Percentiles rank a stretch among this genome's conserved stretches.
Evolutionary conservation across 2,329 filamentous ascomycete species (phyloP).

Genomic region (Pestalotiopsis sp.): DNA sequence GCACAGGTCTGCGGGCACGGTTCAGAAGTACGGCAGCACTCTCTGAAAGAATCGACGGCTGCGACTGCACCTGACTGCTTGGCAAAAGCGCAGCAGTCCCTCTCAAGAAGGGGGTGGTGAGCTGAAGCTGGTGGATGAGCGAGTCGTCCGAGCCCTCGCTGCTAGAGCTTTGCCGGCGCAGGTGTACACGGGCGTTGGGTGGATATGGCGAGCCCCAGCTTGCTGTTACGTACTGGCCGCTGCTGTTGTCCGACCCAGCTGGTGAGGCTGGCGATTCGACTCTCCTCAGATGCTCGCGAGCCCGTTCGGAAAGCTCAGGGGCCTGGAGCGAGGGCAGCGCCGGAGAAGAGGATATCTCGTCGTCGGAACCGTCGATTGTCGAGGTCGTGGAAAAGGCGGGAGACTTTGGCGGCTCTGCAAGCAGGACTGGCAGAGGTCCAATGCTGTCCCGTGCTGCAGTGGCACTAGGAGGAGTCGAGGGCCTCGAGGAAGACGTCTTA

Average conservation of each 20-base stretch:
- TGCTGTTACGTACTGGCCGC: constrained; percentile 64
- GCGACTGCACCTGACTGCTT: constrained; percentile 37
- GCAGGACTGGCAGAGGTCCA: constrained; percentile 38
- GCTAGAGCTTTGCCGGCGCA: constrained; percentile 55
- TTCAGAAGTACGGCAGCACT: constrained; percentile 67
- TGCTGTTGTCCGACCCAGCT: constrained; percentile 34
- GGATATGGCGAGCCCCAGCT: constrained; percentile 94
- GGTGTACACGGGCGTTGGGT: constrained; percentile 56
- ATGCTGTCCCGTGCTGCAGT: constrained; percentile 59
- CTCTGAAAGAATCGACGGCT: constrained; percentile 37
- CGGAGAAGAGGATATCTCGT: constrained; percentile 57
- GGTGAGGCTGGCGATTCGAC: constrained; percentile 41
- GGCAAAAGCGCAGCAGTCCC: constrained; percentile 51
- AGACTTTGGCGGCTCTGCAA: constrained; percentile 47
- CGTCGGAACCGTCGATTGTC: constrained; percentile 58
- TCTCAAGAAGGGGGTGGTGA: constrained; percentile 65
- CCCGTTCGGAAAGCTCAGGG: constrained; percentile 60
- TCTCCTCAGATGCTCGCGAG: constrained; percentile 58
- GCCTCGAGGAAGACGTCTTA: constrained; percentile 60
- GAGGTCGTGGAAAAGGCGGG: constrained; percentile 65
- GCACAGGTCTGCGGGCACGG: constrained; percentile 59
- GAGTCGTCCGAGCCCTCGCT: constrained; percentile 64
- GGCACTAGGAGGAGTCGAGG: constrained; percentile 61
- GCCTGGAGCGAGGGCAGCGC: constrained; percentile 60
- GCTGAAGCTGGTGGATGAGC: constrained; percentile 62